Evolutionary conservation across 2,329 filamentous ascomycete genomes (phyloP).

Genomic region (Rachicladosporium sp.): DNA sequence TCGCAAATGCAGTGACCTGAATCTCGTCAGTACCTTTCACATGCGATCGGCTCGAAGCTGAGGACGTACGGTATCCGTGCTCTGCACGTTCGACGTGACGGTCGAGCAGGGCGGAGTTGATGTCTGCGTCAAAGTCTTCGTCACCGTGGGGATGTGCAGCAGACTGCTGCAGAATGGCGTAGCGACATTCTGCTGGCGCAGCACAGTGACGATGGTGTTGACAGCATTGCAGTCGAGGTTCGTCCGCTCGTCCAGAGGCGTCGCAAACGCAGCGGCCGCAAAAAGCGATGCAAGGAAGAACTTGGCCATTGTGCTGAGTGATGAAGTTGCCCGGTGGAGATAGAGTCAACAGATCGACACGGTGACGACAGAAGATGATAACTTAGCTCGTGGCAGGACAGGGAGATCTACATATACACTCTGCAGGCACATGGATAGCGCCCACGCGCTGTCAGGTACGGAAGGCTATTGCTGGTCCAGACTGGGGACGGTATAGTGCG

Average conservation of each 20-base stretch:
- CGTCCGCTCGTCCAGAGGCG: not conserved
- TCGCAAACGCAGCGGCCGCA: not conserved
- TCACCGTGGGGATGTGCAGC: constrained; percentile 1
- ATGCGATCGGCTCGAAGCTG: no score
- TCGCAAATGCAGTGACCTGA: not conserved
- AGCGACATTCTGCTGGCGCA: constrained; percentile 3
- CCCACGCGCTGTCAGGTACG: no score
- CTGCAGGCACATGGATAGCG: no score
- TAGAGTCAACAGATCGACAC: no score
- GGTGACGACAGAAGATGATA: no score
- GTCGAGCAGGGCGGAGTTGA: constrained; percentile 2
- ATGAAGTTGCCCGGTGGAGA: no score
- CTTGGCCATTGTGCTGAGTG: no score
- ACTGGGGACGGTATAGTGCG: no score
- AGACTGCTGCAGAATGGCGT: constrained; percentile 3
- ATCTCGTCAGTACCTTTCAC: no score
- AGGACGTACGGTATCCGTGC: not conserved
- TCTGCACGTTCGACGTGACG: constrained; percentile 1
- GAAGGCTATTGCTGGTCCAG: no score
- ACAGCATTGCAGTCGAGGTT: constrained; percentile 3
- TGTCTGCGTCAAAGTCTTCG: not conserved
- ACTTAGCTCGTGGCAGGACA: no score
- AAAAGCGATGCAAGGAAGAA: not conserved
- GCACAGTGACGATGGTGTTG: constrained; percentile 1
- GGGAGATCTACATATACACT: no score